Conservation (phyloP, 805 yeast species). For the Grigorovia yakushimaensis region DNA sequence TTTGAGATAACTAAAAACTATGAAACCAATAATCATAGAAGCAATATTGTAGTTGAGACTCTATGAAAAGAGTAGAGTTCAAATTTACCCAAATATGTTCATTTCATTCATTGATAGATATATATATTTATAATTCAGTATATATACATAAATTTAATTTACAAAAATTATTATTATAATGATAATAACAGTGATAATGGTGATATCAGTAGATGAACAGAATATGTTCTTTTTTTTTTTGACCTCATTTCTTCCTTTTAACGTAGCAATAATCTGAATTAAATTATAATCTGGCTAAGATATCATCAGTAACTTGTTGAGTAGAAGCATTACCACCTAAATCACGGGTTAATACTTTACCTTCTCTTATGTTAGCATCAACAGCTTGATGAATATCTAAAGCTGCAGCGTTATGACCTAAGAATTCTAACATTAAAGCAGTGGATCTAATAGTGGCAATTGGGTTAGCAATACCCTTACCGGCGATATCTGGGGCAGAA, state of each 20-base stretch:
- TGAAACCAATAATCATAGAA: not conserved
- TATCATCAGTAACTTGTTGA: slow-evolving; percentile 77
- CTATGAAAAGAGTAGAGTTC: not conserved
- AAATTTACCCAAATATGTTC: not conserved
- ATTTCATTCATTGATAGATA: slow-evolving; percentile 1
- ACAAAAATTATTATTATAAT: too few relatives aligned
- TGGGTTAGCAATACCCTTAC: slow-evolving; percentile 90
- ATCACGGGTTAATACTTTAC: slow-evolving; percentile 77
- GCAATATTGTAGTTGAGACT: not conserved
- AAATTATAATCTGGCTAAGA: slow-evolving; percentile 34
- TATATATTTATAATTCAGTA: not conserved
- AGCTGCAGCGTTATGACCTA: slow-evolving; percentile 86
- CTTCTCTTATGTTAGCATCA: slow-evolving; percentile 81
- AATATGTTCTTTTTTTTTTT: too few relatives aligned
- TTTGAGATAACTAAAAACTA: not conserved
- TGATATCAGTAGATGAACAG: too few relatives aligned
- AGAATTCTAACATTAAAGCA: slow-evolving; percentile 93
- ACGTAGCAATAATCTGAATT: too few relatives aligned
- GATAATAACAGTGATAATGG: too few relatives aligned
- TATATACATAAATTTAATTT: not conserved
- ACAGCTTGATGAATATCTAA: slow-evolving; percentile 89
- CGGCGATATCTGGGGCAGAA: slow-evolving; percentile 97
- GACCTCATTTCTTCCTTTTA: too few relatives aligned
- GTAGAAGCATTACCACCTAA: slow-evolving; percentile 87
- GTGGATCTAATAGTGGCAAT: slow-evolving; percentile 97